Evolutionary conservation across 2,329 filamentous ascomycete species (phyloP).

Genomic region (Uncinocarpus reesii): DNA sequence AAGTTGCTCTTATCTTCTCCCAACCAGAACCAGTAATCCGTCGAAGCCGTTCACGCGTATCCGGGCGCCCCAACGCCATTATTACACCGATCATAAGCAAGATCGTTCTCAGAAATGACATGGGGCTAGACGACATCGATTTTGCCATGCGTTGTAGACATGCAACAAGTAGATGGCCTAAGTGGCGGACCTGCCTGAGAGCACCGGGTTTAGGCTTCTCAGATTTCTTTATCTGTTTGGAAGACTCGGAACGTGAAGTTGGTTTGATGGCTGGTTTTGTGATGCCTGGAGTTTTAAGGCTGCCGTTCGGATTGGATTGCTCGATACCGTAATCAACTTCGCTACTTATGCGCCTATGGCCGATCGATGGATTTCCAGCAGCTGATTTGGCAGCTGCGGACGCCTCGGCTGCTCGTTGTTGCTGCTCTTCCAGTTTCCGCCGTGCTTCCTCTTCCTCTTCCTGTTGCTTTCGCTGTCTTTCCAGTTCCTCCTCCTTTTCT

Average conservation of each 20-base stretch:
- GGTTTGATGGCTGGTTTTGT: conserved; percentile 24
- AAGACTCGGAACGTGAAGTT: conserved; percentile 21
- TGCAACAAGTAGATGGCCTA: conserved; percentile 41
- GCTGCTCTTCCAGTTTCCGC: conserved; percentile 28
- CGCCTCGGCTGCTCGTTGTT: conserved; percentile 21
- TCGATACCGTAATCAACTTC: conserved; percentile 63
- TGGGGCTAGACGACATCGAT: conserved; percentile 45
- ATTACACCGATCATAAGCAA: conserved; percentile 72
- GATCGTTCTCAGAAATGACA: conserved; percentile 52
- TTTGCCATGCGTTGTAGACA: conserved; percentile 43
- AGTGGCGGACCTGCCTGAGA: conserved; percentile 32
- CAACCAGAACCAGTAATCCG: conserved; percentile 59
- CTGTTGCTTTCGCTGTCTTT: conserved; percentile 39
- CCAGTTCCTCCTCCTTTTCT: conserved; percentile 47
- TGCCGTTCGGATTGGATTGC: conserved; percentile 36
- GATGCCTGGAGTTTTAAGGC: conserved; percentile 22
- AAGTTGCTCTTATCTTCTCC: conserved; percentile 71
- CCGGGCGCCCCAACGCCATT: conserved; percentile 62
- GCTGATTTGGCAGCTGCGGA: conserved; percentile 27
- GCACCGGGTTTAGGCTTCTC: conserved; percentile 26
- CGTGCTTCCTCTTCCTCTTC: conserved; percentile 33
- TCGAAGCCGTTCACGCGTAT: conserved; percentile 63
- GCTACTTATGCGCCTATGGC: conserved; percentile 47
- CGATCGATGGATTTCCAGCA: conserved; percentile 20
- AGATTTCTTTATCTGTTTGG: conserved; percentile 34